Evolutionary conservation across 768 basidiomycete genomes (phyloP).

Genomic region (Neoboletus brunneissimus): DNA sequence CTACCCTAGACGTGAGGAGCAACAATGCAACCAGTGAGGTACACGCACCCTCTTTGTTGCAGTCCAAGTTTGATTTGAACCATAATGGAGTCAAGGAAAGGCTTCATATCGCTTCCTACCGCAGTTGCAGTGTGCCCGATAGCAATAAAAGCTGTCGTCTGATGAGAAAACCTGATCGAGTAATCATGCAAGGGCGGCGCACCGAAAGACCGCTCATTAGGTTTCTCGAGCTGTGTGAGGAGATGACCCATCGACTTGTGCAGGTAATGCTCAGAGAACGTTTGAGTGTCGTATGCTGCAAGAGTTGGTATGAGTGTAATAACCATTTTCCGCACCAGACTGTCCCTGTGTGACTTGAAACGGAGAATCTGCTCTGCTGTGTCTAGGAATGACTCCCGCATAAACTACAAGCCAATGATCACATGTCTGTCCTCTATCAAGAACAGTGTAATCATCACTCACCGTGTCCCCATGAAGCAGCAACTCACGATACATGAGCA

Average conservation of each 20-base stretch:
- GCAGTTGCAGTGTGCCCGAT: constrained; percentile 93
- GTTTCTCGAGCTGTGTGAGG: constrained; percentile 82
- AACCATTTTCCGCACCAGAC: constrained; percentile 88
- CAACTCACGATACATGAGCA: constrained; percentile 89
- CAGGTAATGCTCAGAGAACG: constrained; percentile 86
- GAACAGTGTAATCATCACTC: constrained; percentile 26
- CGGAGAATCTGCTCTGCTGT: constrained; percentile 87
- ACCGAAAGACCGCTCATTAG: constrained; percentile 87
- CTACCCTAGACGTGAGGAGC: constrained; percentile 31
- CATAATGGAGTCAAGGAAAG: constrained; percentile 91
- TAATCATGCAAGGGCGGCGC: constrained; percentile 14
- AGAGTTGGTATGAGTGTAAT: constrained; percentile 94
- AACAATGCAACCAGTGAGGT: not conserved
- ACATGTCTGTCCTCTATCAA: not conserved
- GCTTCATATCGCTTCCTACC: constrained; percentile 93
- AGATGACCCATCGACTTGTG: constrained; percentile 95
- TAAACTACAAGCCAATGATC: constrained; percentile 53
- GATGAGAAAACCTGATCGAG: not conserved
- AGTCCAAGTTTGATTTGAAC: constrained; percentile 85
- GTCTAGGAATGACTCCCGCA: constrained; percentile 82
- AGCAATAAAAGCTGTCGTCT: constrained; percentile 77
- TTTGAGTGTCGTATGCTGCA: constrained; percentile 90
- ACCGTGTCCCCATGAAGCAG: constrained; percentile 94
- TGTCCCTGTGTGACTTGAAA: constrained; percentile 85
- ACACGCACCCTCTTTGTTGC: constrained; percentile 73